These are phyloP conservation scores for Hondaea fermentalgiana DNA, from an alignment of 108 stramenopile species.

Conservation along the genomic window DNA sequence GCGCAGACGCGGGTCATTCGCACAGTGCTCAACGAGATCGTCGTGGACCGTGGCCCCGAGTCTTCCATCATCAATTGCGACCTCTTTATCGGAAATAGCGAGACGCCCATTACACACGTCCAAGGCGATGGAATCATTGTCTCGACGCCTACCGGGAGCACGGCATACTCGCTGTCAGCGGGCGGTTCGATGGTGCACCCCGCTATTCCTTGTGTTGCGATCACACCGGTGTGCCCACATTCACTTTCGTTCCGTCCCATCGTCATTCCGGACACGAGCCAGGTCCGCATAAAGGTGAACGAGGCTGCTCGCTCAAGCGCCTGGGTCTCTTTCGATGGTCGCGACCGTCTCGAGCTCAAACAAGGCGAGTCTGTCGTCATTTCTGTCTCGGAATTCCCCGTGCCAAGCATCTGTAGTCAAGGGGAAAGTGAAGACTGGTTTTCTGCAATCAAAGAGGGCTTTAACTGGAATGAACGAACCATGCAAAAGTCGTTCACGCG, in stretches of 20 bases:
- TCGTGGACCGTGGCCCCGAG: slow-evolving; percentile 80
- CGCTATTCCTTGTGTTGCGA: slow-evolving; percentile 78
- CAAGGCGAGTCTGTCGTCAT: slow-evolving; percentile 81
- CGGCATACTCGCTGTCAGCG: slow-evolving; percentile 89
- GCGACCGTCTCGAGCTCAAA: slow-evolving; percentile 64
- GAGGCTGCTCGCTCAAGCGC: slow-evolving; percentile 74
- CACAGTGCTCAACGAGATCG: slow-evolving; percentile 89
- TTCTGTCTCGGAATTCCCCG: slow-evolving; percentile 71
- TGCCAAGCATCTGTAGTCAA: slow-evolving; percentile 50
- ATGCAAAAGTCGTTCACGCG: neutral
- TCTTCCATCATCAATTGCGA: slow-evolving; percentile 73
- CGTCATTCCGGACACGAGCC: slow-evolving; percentile 85
- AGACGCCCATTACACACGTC: slow-evolving; percentile 76
- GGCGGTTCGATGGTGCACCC: slow-evolving; percentile 95
- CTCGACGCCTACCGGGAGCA: slow-evolving; percentile 87
- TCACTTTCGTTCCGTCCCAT: slow-evolving; percentile 84
- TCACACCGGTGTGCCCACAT: slow-evolving; percentile 94
- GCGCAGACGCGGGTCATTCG: slow-evolving; percentile 25
- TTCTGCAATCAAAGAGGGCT: slow-evolving; percentile 34
- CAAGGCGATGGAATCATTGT: slow-evolving; percentile 93
- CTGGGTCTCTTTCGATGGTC: slow-evolving; percentile 87
- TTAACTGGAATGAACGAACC: slow-evolving; percentile 4
- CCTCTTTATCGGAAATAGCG: slow-evolving; percentile 43
- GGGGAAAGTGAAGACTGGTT: slow-evolving; percentile 39
- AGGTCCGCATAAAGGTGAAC: slow-evolving; percentile 69